These are phyloP conservation scores for Cladophialophora bantiana DNA, from an alignment of 2,329 filamentous ascomycete genomes.

Conservation along the genomic window DNA sequence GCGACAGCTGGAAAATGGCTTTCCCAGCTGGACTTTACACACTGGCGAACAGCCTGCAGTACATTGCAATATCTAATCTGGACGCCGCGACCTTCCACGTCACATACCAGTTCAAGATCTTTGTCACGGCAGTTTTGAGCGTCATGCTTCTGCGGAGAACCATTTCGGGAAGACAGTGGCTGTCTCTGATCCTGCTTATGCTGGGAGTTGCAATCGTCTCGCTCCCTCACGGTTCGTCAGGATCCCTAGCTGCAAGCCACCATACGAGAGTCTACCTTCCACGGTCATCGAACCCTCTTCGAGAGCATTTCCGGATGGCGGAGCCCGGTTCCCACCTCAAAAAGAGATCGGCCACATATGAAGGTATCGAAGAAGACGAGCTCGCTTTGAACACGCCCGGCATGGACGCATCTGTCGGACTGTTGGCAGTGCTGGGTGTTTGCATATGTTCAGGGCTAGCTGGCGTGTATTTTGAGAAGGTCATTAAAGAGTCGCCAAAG, in stretches of 20 bases:
- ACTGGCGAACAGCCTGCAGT: constrained; percentile 91
- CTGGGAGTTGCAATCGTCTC: constrained; percentile 86
- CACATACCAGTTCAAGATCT: constrained; percentile 91
- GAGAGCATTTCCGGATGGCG: constrained; percentile 64
- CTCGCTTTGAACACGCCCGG: constrained; percentile 56
- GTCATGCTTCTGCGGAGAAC: constrained; percentile 75
- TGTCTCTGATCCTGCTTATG: constrained; percentile 78
- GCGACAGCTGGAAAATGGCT: constrained; percentile 93
- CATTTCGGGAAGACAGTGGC: constrained; percentile 77
- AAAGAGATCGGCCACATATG: constrained; percentile 84
- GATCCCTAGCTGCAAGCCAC: constrained; percentile 66
- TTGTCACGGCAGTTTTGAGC: constrained; percentile 87
- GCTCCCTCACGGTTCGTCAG: constrained; percentile 68
- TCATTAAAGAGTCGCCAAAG: constrained; percentile 81
- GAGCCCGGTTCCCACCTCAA: constrained; percentile 55
- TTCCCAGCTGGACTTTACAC: constrained; percentile 90
- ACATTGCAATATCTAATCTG: constrained; percentile 87
- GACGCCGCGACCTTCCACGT: constrained; percentile 94
- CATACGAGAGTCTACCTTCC: constrained; percentile 69
- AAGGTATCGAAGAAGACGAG: constrained; percentile 77
- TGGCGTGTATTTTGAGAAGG: constrained; percentile 75
- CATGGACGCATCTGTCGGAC: constrained; percentile 80
- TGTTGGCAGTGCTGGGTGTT: constrained; percentile 78
- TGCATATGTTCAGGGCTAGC: constrained; percentile 83
- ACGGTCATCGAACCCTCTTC: constrained; percentile 77